A percentile compares a stretch with the other conserved stretches of the same genome.
These are phyloP conservation scores for Styphnolobium japonicum DNA, from an alignment of 306 rosid species.

Conservation along the genomic window DNA sequence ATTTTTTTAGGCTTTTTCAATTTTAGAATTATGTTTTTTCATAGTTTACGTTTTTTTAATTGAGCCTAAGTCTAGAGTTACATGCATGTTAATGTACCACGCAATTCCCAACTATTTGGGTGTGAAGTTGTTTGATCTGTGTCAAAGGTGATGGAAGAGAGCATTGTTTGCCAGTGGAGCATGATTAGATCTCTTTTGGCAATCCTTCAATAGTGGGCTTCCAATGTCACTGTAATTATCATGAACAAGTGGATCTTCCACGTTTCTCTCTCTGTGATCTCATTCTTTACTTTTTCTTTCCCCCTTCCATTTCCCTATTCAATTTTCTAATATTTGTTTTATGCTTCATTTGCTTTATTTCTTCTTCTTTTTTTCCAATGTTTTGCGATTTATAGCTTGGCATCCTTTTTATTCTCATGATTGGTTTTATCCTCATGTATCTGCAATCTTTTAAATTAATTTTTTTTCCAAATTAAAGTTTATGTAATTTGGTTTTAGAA, in stretches of 20 bases:
- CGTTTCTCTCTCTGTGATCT: conserved; percentile 34
- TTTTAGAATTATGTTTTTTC: background rate
- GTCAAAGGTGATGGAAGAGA: conserved; percentile 77
- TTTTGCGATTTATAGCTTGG: background rate
- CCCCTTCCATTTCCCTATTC: background rate
- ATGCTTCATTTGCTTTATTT: background rate
- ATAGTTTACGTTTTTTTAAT: no score
- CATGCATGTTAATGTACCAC: no score
- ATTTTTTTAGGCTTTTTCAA: background rate
- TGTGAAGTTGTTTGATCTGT: no score
- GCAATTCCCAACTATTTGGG: no score
- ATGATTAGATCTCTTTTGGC: conserved; percentile 81
- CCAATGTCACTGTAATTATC: conserved; percentile 89
- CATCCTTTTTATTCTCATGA: background rate
- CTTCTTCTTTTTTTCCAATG: no score
- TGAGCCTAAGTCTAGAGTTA: no score
- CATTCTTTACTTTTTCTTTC: no score
- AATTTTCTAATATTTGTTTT: background rate
- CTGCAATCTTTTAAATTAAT: background rate
- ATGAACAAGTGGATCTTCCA: conserved; percentile 99
- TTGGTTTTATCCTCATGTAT: background rate
- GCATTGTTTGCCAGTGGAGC: conserved; percentile 64
- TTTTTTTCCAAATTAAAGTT: background rate
- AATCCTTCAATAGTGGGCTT: conserved; percentile 93
- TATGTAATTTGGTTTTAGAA: background rate